Conservation (phyloP, 768 basidiomycete genomes). For the Gautieria morchelliformis region DNA sequence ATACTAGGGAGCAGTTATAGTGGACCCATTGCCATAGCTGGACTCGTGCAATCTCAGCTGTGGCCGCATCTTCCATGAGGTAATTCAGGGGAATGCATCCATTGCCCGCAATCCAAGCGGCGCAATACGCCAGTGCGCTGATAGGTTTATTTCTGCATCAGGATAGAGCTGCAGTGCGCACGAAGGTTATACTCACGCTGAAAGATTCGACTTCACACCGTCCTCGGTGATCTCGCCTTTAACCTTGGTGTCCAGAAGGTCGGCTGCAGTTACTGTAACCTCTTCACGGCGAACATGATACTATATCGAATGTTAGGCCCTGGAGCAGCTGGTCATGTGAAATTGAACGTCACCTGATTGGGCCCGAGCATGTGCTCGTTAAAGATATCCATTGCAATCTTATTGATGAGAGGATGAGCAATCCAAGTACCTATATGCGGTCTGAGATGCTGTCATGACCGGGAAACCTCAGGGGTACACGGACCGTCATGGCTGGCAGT, state of each 20-base stretch:
- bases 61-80: slow-evolving; percentile 97
- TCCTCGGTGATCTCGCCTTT: slow-evolving; percentile 83
- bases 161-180: not conserved
- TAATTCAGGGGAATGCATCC: slow-evolving; percentile 96
- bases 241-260: slow-evolving; percentile 74
- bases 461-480: not conserved
- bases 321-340: not conserved
- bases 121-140: slow-evolving; percentile 79
- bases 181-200: slow-evolving; percentile 34
- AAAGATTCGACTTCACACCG: slow-evolving; percentile 82
- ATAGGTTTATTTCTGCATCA: not conserved
- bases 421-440: slow-evolving; percentile 65
- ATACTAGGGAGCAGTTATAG: slow-evolving; percentile 41
- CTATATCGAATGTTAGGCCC: slow-evolving; percentile 27
- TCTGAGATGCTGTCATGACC: not conserved
- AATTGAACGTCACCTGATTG: slow-evolving; percentile 63
- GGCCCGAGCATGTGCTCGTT: slow-evolving; percentile 94
- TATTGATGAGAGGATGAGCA: slow-evolving; percentile 91
- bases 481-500: slow-evolving; percentile 86
- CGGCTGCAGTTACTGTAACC: slow-evolving; percentile 75
- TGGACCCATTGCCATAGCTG: slow-evolving; percentile 99
- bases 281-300: slow-evolving; percentile 91
- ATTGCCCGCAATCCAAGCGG: slow-evolving; percentile 94
- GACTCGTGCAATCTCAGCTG: slow-evolving; percentile 95
- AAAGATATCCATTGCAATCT: slow-evolving; percentile 83